Conservation (phyloP, 2,329 filamentous ascomycete species). For the Aspergillus sp. region DNA sequence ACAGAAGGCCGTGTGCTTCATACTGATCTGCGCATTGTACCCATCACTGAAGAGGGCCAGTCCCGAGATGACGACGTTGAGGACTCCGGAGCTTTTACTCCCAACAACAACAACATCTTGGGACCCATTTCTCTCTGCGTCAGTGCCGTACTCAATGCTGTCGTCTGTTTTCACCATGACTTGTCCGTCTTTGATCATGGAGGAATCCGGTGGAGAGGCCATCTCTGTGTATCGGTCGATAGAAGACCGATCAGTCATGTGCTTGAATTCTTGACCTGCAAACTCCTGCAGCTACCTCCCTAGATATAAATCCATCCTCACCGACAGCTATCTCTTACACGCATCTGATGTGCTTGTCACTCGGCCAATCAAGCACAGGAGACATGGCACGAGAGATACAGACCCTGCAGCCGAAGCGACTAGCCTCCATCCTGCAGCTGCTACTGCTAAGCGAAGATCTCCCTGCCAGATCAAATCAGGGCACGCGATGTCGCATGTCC, state of each 20-base stretch:
- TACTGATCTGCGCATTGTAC: conserved; percentile 39
- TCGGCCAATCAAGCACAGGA: not conserved
- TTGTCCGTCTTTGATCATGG: conserved; percentile 3
- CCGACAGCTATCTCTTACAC: not conserved
- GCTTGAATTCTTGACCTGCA: not conserved
- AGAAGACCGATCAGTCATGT: too few relatives aligned
- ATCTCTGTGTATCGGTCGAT: not conserved
- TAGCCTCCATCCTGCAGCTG: too few relatives aligned
- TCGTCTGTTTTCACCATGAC: conserved; percentile 10
- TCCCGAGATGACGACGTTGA: conserved; percentile 37
- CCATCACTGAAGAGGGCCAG: conserved; percentile 39
- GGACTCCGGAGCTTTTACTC: conserved; percentile 20
- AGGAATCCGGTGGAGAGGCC: conserved; percentile 12
- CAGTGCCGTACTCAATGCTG: not conserved
- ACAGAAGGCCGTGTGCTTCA: not conserved
- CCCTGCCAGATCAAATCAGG: too few relatives aligned
- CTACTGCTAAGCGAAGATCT: too few relatives aligned
- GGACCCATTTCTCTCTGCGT: not conserved
- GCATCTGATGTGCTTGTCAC: not conserved
- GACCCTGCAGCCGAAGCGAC: too few relatives aligned
- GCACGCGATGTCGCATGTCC: not conserved
- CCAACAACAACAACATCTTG: not conserved
- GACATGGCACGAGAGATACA: not conserved
- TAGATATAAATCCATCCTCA: not conserved
- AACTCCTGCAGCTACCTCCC: not conserved